A percentile compares a stretch with the other conserved stretches of the same genome.
Conservation (phyloP, 108 stramenopile genomes). For the Skeletonema marinoi region DNA sequence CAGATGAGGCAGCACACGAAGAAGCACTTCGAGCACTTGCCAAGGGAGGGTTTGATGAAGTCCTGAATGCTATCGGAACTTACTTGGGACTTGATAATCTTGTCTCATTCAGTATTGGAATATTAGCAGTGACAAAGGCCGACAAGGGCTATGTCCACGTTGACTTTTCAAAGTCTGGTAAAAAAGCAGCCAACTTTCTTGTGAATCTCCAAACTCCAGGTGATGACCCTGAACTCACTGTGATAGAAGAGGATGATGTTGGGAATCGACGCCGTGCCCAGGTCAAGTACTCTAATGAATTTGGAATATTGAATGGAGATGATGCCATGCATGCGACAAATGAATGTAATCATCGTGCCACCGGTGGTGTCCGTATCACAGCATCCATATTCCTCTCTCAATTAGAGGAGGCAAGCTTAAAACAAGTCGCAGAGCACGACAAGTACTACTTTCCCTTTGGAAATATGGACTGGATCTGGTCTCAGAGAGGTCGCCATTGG, state of each 20-base stretch:
- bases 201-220: constrained; percentile 6
- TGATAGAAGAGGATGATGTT: constrained; percentile 6
- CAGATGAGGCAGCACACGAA: constrained; percentile 14
- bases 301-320: constrained; percentile 6
- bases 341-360: constrained; percentile 4
- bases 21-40: constrained; percentile 8
- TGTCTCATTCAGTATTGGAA: constrained; percentile 1
- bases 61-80: constrained; percentile 16
- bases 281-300: neutral
- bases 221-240: constrained; percentile 5
- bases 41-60: constrained; percentile 22
- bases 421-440: constrained; percentile 7
- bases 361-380: constrained; percentile 4
- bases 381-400: constrained; percentile 4
- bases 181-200: constrained; percentile 1
- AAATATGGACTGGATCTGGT: constrained; percentile 8
- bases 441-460: constrained; percentile 7
- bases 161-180: constrained; percentile 1
- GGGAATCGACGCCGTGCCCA: constrained; percentile 4
- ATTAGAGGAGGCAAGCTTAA: constrained; percentile 1
- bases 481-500: constrained; percentile 6
- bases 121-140: neutral
- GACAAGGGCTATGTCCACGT: constrained; percentile 11
- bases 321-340: constrained; percentile 14
- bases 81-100: constrained; percentile 14